phyloP scores from a whole-genome alignment of 495 filamentous ascomycete genomes.

The Talaromyces ruber region DNA sequence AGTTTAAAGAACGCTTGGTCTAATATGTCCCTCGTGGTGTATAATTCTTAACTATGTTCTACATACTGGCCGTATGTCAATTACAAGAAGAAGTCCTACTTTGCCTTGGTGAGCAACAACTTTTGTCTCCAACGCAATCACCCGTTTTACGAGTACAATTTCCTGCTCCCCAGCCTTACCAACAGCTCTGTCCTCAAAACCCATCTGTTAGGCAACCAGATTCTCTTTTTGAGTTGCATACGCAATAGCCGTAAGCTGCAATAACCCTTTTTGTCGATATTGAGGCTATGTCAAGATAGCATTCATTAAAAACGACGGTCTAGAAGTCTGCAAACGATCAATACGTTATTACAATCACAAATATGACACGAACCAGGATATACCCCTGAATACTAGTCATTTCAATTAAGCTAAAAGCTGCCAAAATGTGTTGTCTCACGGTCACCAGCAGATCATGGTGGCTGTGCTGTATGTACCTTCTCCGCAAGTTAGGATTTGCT shows the following conservation, averaged over 20 bases:
- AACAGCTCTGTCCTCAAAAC: not conserved
- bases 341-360: not conserved
- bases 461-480: not conserved
- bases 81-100: too few species aligned
- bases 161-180: too few species aligned
- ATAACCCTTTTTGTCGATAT: not conserved
- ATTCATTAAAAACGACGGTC: not conserved
- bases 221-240: not conserved
- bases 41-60: too few species aligned
- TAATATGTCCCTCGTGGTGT: too few species aligned
- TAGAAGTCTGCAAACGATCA: not conserved
- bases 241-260: not conserved
- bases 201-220: not conserved
- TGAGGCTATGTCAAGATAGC: not conserved
- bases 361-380: not conserved
- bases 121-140: too few species aligned
- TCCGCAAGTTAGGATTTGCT: not conserved
- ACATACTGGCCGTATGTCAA: too few species aligned
- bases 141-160: too few species aligned
- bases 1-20: too few species aligned
- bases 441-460: not conserved
- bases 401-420: not conserved
- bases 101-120: too few species aligned
- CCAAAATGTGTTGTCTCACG: not conserved
- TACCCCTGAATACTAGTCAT: not conserved